A percentile compares a stretch with the other conserved stretches of the same genome.
phyloP scores from a whole-genome alignment of 2,329 filamentous ascomycete genomes.

The Epichloe bromicola region DNA sequence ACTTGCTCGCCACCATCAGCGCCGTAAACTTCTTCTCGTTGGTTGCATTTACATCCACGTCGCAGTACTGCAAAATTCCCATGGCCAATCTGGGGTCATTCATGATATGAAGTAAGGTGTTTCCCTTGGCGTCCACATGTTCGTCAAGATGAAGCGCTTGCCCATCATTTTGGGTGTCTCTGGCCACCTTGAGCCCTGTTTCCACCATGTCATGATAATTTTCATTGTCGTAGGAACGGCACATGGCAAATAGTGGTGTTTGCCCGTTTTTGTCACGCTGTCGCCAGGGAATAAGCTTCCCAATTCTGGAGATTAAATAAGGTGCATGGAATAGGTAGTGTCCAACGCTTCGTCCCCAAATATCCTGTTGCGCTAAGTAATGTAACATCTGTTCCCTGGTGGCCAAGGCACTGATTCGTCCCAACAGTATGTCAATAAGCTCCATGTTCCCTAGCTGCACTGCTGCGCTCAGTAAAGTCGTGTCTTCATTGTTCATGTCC shows the following conservation, averaged over 20 bases:
- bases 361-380: constrained; percentile 69
- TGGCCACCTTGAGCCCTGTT: constrained; percentile 63
- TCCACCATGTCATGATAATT: constrained; percentile 83
- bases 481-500: constrained; percentile 81
- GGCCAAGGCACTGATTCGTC: constrained; percentile 49
- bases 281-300: constrained; percentile 70
- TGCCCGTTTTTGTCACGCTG: constrained; percentile 93
- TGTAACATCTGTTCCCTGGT: constrained; percentile 42
- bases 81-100: constrained; percentile 69
- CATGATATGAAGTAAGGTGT: constrained; percentile 90
- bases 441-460: constrained; percentile 70
- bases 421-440: constrained; percentile 62
- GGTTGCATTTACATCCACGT: constrained; percentile 89
- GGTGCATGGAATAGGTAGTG: constrained; percentile 95
- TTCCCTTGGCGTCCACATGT: constrained; percentile 84
- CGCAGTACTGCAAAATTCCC: constrained; percentile 67
- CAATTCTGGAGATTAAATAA: constrained; percentile 62
- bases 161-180: constrained; percentile 60
- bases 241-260: constrained; percentile 92
- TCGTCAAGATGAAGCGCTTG: constrained; percentile 80
- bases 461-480: constrained; percentile 77
- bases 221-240: constrained; percentile 85
- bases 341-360: constrained; percentile 76
- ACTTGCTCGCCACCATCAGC: constrained; percentile 97
- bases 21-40: constrained; percentile 94